These are phyloP conservation scores for Oidiodendron maius DNA, from an alignment of 495 filamentous ascomycete species.

Conservation along the genomic window DNA sequence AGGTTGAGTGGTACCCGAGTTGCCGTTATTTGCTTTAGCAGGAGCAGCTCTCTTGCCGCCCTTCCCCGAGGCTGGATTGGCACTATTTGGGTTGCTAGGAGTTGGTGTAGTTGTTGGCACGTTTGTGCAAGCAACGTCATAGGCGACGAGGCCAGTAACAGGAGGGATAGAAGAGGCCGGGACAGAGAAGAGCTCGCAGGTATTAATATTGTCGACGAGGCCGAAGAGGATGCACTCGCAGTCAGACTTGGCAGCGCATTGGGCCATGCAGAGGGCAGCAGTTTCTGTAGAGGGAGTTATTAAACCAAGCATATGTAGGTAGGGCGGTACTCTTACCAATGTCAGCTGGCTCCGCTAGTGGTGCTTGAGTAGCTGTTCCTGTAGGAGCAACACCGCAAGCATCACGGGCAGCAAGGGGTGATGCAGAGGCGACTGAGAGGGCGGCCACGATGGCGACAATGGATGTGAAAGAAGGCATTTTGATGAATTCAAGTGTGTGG, in stretches of 20 bases:
- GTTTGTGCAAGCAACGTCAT: background rate
- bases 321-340: constrained; percentile 1
- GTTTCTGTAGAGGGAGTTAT: background rate
- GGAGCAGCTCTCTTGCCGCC: background rate
- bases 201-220: constrained; percentile 13
- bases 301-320: background rate
- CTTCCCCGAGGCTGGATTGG: no score
- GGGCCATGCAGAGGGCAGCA: constrained; percentile 7
- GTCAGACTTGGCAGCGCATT: constrained; percentile 16
- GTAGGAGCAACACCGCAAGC: constrained; percentile 2
- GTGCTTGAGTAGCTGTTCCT: background rate
- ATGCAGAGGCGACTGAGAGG: background rate
- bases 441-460: background rate
- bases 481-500: background rate
- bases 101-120: background rate
- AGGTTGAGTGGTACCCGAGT: no score
- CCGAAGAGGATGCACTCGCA: constrained; percentile 18
- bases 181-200: constrained; percentile 8
- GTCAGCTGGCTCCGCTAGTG: constrained; percentile 2
- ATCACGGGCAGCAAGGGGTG: constrained; percentile 1
- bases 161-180: constrained; percentile 2
- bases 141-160: background rate
- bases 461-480: constrained; percentile 5
- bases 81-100: constrained; percentile 5
- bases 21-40: no score